These are phyloP conservation scores for Chrysosphaeria jannelii DNA, from an alignment of 2,329 filamentous ascomycete genomes.

Conservation along the genomic window DNA sequence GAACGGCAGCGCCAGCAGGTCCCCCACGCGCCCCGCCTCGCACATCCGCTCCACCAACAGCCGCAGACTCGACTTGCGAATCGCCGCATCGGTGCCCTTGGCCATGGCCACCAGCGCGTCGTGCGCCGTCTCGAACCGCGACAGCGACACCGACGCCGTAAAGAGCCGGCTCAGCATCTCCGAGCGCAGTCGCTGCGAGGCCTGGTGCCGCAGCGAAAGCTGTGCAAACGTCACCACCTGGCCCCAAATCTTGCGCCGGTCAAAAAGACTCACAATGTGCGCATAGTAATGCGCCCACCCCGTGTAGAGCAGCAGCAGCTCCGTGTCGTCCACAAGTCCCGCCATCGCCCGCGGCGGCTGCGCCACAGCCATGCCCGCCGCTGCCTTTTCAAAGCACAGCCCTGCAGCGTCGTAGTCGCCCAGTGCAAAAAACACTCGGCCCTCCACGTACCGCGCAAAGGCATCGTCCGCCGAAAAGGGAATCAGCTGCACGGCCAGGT, in stretches of 20 bases:
- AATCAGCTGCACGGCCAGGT: conserved; percentile 25
- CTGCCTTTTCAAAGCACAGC: conserved; percentile 51
- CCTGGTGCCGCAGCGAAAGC: conserved; percentile 27
- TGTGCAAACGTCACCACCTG: conserved; percentile 63
- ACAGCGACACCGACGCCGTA: conserved; percentile 47
- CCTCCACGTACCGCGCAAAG: conserved; percentile 58
- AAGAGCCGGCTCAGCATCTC: conserved; percentile 68
- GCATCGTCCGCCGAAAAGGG: conserved; percentile 24
- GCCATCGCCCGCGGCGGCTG: conserved; percentile 22
- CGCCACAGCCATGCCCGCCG: conserved; percentile 37
- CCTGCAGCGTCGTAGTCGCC: conserved; percentile 47
- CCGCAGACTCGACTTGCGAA: conserved; percentile 42
- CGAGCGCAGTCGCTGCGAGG: conserved; percentile 11
- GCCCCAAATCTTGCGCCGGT: conserved; percentile 44
- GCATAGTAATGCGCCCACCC: conserved; percentile 64
- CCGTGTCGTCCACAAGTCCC: conserved; percentile 43
- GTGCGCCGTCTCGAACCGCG: conserved; percentile 59
- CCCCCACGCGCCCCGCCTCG: conserved; percentile 29
- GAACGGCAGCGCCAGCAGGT: conserved; percentile 51
- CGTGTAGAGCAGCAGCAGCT: conserved; percentile 36
- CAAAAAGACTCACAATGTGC: conserved; percentile 60
- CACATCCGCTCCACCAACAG: conserved; percentile 41
- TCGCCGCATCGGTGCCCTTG: conserved; percentile 3
- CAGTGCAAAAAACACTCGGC: conserved; percentile 42
- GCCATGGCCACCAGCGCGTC: conserved; percentile 44